Evolutionary conservation across 164 flowering plant species (phyloP), one percentile per base, ranked within the genome.

Genomic region (Vitis rotundifolia): DNA sequence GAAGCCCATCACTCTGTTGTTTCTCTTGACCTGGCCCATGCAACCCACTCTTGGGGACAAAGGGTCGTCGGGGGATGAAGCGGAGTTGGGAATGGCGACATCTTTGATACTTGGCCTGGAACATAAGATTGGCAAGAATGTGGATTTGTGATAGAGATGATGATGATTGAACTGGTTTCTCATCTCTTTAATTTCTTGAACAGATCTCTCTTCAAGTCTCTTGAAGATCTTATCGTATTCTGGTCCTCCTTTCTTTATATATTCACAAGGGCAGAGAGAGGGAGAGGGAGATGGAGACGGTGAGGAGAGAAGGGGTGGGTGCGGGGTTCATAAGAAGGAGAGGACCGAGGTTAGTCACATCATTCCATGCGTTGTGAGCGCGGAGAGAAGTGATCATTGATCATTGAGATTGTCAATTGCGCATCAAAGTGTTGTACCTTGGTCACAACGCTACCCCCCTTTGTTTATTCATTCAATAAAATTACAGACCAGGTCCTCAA

Each of bases 1-100:
- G 60, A 73, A 71, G 49, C 79, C 82, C 12, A 44, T 47, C 28
- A 83, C 81, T 68, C 64, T 76, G 81, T 75, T 81, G 80, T 55
- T 74, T 28, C 83, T 59, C 75, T 84, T 85, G 73, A 87, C 87
- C 69, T 85, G 87, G 47, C 90, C 88, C 71, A 83, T 82, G 78
- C 91, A 87, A n/a, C 84, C 74, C 64, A 85, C 83, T 71, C 63
- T 85, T 0, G 91, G 88, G 3, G 91, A 85, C 13, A 78, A 13
- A 59, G 91, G 88, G 29, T 83, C 85, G 31, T 49, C 69, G 71
- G 73, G 57, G 60, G 64, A 19, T n/a, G 78, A 50, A 8, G 68
- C 19, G 16, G 71, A 52, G 3, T 15, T 63, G 11, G 81, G 76
- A 22, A 66, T 54, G 1, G 11, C 5, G 28, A 76, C 84, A 53